Evolutionary conservation across 2,329 filamentous ascomycete species (phyloP).

Genomic region (Aquanectria penicillioides): DNA sequence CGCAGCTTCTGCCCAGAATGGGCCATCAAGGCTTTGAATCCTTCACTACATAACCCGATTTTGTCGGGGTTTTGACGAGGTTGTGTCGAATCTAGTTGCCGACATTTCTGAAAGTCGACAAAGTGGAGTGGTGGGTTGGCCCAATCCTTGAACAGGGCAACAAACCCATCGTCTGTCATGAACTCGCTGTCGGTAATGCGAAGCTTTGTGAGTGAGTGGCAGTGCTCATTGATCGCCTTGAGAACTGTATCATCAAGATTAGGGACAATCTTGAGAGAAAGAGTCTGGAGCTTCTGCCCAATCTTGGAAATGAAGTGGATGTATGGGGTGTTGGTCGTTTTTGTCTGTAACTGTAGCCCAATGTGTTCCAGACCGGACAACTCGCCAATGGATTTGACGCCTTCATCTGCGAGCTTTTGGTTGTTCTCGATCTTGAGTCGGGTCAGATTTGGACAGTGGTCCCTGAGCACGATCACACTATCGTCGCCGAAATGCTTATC

Average conservation of each 20-base stretch:
- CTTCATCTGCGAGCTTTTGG: slow-evolving; percentile 74
- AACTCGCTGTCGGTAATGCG: slow-evolving; percentile 81
- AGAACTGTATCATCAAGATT: slow-evolving; percentile 76
- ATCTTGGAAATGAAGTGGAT: slow-evolving; percentile 68
- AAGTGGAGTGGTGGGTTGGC: slow-evolving; percentile 74
- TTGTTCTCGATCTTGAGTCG: slow-evolving; percentile 86
- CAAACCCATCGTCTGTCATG: slow-evolving; percentile 80
- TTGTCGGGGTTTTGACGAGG: slow-evolving; percentile 72
- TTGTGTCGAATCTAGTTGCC: slow-evolving; percentile 77
- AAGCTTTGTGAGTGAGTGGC: slow-evolving; percentile 76
- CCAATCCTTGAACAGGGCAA: slow-evolving; percentile 79
- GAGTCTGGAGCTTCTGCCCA: slow-evolving; percentile 75
- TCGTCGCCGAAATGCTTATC: slow-evolving; percentile 84
- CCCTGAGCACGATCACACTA: slow-evolving; percentile 68
- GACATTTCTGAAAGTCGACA: slow-evolving; percentile 80
- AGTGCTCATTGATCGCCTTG: slow-evolving; percentile 75
- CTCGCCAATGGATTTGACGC: slow-evolving; percentile 71
- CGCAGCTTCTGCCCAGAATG: slow-evolving; percentile 78
- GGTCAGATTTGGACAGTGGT: slow-evolving; percentile 72
- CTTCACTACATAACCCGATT: slow-evolving; percentile 78
- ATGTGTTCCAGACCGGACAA: slow-evolving; percentile 77
- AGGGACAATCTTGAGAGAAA: slow-evolving; percentile 78
- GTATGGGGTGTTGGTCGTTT: slow-evolving; percentile 66
- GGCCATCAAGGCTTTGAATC: slow-evolving; percentile 83
- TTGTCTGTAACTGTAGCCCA: slow-evolving; percentile 72